These are phyloP conservation scores for Lactarius evosmus DNA, from an alignment of 768 basidiomycete species.

Conservation along the genomic window DNA sequence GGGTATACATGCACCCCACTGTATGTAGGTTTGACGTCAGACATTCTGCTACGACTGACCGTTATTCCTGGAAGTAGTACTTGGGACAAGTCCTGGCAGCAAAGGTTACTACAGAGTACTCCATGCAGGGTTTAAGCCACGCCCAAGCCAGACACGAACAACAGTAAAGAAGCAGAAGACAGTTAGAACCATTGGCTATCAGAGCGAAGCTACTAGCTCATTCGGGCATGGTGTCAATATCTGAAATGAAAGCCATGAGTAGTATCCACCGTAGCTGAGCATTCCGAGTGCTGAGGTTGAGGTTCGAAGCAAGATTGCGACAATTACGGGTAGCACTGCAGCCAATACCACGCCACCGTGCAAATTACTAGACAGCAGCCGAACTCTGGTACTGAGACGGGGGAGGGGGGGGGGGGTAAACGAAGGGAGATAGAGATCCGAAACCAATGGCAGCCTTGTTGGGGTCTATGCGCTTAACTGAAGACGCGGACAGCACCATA, in stretches of 20 bases:
- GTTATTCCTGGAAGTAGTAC: neutral
- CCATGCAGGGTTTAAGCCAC: neutral
- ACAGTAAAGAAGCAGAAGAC: neutral
- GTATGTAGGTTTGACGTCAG: neutral
- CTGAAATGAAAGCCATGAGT: neutral
- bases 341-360: neutral
- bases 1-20: neutral
- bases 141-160: neutral
- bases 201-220: neutral
- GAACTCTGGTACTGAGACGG: neutral
- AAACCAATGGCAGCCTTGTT: neutral
- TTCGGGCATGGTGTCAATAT: neutral
- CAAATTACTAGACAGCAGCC: neutral
- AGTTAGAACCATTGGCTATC: neutral
- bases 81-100: neutral
- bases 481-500: neutral
- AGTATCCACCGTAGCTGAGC: neutral
- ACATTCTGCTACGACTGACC: neutral
- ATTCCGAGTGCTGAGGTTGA: neutral
- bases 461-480: neutral
- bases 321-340: neutral
- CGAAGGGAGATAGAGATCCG: neutral
- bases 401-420: neutral
- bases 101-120: neutral
- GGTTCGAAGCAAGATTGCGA: neutral